Evolutionary conservation across 805 yeast genomes (phyloP).

Genomic region (Starmerella floricola): DNA sequence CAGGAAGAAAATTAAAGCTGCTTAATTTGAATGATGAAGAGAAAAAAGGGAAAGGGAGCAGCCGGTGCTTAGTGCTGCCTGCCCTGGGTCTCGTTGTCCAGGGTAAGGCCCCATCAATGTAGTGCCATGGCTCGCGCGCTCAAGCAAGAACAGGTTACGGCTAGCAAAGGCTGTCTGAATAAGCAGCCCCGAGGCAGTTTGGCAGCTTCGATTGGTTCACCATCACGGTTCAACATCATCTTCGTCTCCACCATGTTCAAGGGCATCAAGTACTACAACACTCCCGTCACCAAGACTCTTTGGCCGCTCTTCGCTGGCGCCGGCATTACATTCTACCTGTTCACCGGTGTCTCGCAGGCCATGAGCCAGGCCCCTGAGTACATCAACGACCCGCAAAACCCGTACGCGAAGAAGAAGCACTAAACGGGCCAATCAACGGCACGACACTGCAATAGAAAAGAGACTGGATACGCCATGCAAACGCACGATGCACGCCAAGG

Average conservation of each 20-base stretch:
- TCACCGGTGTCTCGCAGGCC: constrained; percentile 56
- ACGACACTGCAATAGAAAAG: no score
- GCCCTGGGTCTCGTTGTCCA: no score
- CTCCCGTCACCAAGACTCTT: constrained; percentile 53
- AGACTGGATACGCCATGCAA: no score
- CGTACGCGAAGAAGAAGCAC: constrained; percentile 43
- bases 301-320: constrained; percentile 89
- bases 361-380: constrained; percentile 61
- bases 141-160: no score
- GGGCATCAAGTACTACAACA: constrained; percentile 33
- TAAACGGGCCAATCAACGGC: constrained; percentile 8
- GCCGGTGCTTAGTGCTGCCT: not conserved
- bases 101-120: no score
- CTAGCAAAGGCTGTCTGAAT: no score
- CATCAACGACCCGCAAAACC: constrained; percentile 92
- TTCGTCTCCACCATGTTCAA: constrained; percentile 21
- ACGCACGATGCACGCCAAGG: no score
- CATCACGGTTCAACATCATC: not conserved
- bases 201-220: no score
- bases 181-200: no score
- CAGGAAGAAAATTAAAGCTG: constrained; percentile 7
- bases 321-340: constrained; percentile 54
- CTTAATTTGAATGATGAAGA: constrained; percentile 10
- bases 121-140: no score
- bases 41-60: not conserved